Base-by-base conservation (phyloP, 768 basidiomycete genomes). In the Chalciporus chontae region DNA sequence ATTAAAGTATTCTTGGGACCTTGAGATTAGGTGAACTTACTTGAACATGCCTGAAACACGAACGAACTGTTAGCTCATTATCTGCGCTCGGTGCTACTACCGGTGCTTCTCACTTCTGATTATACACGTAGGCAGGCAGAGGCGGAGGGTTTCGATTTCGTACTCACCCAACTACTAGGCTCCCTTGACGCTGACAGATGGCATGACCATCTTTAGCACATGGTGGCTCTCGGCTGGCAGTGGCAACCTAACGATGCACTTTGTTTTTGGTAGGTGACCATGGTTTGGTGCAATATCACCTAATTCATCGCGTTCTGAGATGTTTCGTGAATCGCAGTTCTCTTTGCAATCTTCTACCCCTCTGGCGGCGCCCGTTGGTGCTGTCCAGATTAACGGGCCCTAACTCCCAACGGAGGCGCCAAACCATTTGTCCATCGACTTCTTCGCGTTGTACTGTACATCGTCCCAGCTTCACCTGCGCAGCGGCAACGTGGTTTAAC, bases 401-500 rank as follows among this genome's bases (percentile, higher is more conserved):
- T n/a, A n/a, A n/a, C n/a, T n/a, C n/a, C n/a, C n/a, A n/a, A n/a
- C n/a, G n/a, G n/a, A n/a, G n/a, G n/a, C n/a, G n/a, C n/a, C n/a
- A n/a, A n/a, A n/a, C n/a, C n/a, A n/a, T n/a, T n/a, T n/a, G n/a
- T n/a, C n/a, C n/a, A n/a, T n/a, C n/a, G n/a, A n/a, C n/a, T n/a
- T n/a, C n/a, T n/a, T n/a, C n/a, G n/a, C n/a, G 34, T n/a, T 36
- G 34, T 36, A n/a, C 14, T 11, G 32, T 5, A 15, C 32, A 32
- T 3, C 32, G 2, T 24, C 5, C 29, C n/a, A n/a, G 36, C 15
- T n/a, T n/a, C n/a, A n/a, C 31, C 27, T 45, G 44, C 49, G 47
- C 36, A 41, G 8, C 23, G 26, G 41, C 43, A 61, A 61, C 61
- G 60, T 61, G 60, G 58, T n/a, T 63, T 61, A 61, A 31, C 46